Percentiles rank a stretch among this genome's conserved stretches.
Conservation (phyloP, 1,139 yeast species). For the Suhomyces atakaporum region DNA sequence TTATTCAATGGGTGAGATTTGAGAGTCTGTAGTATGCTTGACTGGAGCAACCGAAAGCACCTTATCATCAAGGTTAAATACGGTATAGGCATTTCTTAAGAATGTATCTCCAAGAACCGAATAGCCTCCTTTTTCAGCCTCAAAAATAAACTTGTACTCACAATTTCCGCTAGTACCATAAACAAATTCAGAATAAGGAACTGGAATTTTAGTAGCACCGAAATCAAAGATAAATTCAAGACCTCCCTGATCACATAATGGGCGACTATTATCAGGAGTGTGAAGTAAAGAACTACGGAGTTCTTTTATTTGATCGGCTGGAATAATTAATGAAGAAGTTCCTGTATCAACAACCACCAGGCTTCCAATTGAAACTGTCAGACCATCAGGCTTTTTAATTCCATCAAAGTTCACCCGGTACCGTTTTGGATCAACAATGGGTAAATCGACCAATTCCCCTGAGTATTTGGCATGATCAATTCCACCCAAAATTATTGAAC, state of each 20-base stretch:
- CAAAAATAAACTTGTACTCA: neutral
- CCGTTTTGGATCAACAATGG: neutral
- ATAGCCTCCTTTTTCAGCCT: neutral
- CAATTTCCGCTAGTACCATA: neutral
- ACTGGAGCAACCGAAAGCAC: constrained; percentile 26
- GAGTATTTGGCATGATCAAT: constrained; percentile 21
- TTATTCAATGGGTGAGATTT: constrained; percentile 1
- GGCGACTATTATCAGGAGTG: neutral
- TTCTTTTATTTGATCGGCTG: neutral
- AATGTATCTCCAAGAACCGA: constrained; percentile 30
- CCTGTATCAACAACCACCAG: neutral
- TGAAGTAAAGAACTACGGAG: neutral
- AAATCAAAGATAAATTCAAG: constrained; percentile 13
- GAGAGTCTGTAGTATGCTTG: neutral
- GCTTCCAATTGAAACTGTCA: neutral
- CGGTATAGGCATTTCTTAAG: constrained; percentile 31
- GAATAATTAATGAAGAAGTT: neutral
- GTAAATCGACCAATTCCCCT: constrained; percentile 14
- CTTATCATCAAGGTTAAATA: constrained; percentile 29
- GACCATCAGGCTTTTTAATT: neutral
- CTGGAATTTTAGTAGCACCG: constrained; percentile 15
- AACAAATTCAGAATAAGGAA: constrained; percentile 15
- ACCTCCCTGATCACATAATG: constrained; percentile 1
- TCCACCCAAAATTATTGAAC: constrained; percentile 23
- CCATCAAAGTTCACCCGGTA: neutral